These are phyloP conservation scores for Candida stauntonica DNA, from an alignment of 805 yeast genomes.

Conservation along the genomic window DNA sequence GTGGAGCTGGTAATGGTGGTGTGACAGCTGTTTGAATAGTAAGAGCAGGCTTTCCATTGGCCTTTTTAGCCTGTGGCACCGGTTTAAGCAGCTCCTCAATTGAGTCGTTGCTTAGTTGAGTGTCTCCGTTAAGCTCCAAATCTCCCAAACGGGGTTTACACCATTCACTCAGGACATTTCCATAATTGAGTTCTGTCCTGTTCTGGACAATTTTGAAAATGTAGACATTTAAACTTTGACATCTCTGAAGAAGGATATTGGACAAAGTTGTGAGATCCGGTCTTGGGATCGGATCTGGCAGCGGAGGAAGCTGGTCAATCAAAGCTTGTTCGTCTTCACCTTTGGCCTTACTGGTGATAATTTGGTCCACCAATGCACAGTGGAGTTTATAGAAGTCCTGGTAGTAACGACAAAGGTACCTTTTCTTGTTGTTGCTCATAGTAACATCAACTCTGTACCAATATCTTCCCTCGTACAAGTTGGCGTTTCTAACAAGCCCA, in stretches of 20 bases:
- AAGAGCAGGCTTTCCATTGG: conserved; percentile 13
- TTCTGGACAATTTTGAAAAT: conserved; percentile 33
- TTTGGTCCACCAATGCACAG: conserved; percentile 27
- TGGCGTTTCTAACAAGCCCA: conserved; percentile 37
- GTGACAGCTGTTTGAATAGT: conserved; percentile 23
- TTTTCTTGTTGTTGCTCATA: conserved; percentile 32
- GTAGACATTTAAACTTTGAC: conserved; percentile 38
- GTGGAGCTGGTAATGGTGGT: conserved; percentile 25
- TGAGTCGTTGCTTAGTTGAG: conserved; percentile 15
- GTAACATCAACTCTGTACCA: conserved; percentile 48
- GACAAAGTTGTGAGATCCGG: conserved; percentile 30
- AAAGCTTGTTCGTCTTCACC: conserved; percentile 1
- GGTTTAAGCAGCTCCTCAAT: conserved; percentile 24
- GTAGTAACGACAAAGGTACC: conserved; percentile 43
- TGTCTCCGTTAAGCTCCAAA: conserved; percentile 21
- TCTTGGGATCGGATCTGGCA: conserved; percentile 47
- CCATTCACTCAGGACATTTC: conserved; percentile 29
- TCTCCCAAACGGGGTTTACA: conserved; percentile 29
- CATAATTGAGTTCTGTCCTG: conserved; percentile 21
- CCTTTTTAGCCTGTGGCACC: conserved; percentile 6
- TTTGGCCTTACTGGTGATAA: conserved; percentile 10
- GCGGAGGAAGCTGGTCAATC: conserved; percentile 32
- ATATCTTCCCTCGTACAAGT: conserved; percentile 38
- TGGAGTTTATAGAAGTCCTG: conserved; percentile 49
- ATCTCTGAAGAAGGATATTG: conserved; percentile 32